Base-by-base conservation (phyloP, 495 filamentous ascomycete genomes). In the Bacidia gigantensis region DNA sequence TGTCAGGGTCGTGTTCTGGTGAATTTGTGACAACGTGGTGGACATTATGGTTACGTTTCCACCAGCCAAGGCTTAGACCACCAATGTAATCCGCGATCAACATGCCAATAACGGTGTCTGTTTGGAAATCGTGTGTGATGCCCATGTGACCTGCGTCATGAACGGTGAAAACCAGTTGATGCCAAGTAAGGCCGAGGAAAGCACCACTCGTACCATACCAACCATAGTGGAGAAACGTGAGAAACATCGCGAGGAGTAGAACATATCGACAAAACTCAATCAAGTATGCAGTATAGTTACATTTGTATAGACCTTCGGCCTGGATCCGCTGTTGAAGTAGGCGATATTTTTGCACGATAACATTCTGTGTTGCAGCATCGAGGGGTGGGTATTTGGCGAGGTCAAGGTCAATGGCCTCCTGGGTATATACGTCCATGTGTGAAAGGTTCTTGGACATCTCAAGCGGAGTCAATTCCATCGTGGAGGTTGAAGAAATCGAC, bases 111-210 rank as follows among this genome's bases (percentile, higher is more conserved):
- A 82, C 69, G 3, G 84, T 83, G 67, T 98, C 92, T 17, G 76
- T 67, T 22, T 82, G 79, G 65, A 87, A 96, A 60, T 80, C 67
- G 62, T 96, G 92, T 25, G 92, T 98, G 56, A 98, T 96, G 53
- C 86, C 92, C 84, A 95, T 94, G 66, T 98, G 92, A 3, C 89
- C 89, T 35, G 92, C 87, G 75, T 98, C 92, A 71, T 98, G 92
- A 56, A 87, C 92, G 3, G 84, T 82, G 67, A 98, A 98, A 41
- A 92, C 85, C 25, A 96, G 77, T 62, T 98, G 92, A 61, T 98
- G 92, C 92, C 92, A 98, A 61, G 95, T 78, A 44, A 76, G 72
- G 18, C 90, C 92, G 40, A 97, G 71, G 60, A 80, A 90, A 51
- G 87, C 69, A 3, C 79, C 89, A 40, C 84, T 86, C 2, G 70